Evolutionary conservation across 2,329 filamentous ascomycete species (phyloP).

Genomic region (Verticillium zaregamsianum): DNA sequence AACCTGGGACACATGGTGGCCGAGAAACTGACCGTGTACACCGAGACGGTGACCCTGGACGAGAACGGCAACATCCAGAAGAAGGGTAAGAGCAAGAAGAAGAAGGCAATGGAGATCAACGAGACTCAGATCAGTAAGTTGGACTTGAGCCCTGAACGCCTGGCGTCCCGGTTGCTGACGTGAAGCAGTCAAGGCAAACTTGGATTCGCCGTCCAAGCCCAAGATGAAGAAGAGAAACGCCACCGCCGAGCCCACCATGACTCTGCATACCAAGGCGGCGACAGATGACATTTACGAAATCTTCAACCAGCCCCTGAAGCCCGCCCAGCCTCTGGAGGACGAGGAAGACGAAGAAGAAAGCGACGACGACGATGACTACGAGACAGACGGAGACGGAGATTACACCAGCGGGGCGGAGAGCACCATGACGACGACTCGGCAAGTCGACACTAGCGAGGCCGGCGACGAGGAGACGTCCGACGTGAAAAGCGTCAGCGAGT

Average conservation of each 20-base stretch:
- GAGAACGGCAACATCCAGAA: constrained; percentile 52
- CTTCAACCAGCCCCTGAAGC: constrained; percentile 77
- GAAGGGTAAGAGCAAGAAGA: constrained; percentile 55
- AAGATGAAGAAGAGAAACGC: constrained; percentile 75
- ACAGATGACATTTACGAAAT: constrained; percentile 98
- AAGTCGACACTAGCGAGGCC: constrained; percentile 45
- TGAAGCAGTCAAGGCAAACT: constrained; percentile 76
- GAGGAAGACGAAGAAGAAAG: constrained; percentile 30
- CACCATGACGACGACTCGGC: constrained; percentile 71
- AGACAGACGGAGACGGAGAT: constrained; percentile 58
- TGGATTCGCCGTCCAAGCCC: constrained; percentile 74
- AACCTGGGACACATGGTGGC: constrained; percentile 18
- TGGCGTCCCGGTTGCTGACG: constrained; percentile 21
- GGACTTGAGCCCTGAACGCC: constrained; percentile 10
- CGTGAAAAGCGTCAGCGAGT: constrained; percentile 68
- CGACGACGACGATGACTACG: constrained; percentile 64
- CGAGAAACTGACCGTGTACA: constrained; percentile 38
- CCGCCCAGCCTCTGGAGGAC: constrained; percentile 28
- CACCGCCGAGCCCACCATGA: constrained; percentile 87
- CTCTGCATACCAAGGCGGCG: constrained; percentile 88
- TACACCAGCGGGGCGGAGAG: constrained; percentile 87
- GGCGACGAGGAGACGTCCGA: constrained; percentile 48
- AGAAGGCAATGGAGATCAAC: constrained; percentile 80
- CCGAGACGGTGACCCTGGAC: constrained; percentile 45
- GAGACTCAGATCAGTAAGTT: constrained; percentile 87